Base-by-base conservation (phyloP, 345 rosid genomes). In the Boechera divaricarpa region DNA sequence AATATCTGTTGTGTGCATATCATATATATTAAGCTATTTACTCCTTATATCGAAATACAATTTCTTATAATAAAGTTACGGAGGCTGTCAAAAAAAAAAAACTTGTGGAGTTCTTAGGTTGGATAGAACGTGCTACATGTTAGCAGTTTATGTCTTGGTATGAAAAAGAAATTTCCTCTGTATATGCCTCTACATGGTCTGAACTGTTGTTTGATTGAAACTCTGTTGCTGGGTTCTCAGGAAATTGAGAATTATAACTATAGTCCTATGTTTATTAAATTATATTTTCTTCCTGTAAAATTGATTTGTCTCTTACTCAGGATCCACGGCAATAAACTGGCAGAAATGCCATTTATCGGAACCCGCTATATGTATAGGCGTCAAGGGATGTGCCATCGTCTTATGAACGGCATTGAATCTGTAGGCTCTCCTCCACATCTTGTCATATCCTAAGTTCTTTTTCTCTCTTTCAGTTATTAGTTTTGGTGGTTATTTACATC, bases 341-440 rank as follows among this genome's bases (percentile, higher is more conserved):
- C 98, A 70, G 99, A 95, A 86, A 95, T 95, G 99, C 99, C 99
- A 48, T 95, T 91, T 78, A 92, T 95, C 69, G 98, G 98, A 70
- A 92, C 98, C 53, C 96, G 99, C 62, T 78, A 87, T 69, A 52
- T 83, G 81, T 91, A 88, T 74, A 86, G 99, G 80, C 96, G 93
- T 59, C 96, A 88, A 84, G 93, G 99, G 62, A 95, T 95, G 99
- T 95, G 99, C 78, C 90, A 91, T 38, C 89, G 90, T 78, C 97
- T 95, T 80, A 82, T 95, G 45, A 55, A 41, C 69, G 99, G 90
- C 69, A 85, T 95, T 77, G 97, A 95, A 86, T 84, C 84, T 80
- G 99, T 95, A 90, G 42, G 91, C 83, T 54, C 39, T 66, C 32
- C 16, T 58, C 57, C 26, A 57, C 26, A n/a, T 44, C 16, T 59